These are phyloP conservation scores for Ganoderma meredithae DNA, from an alignment of 1,284 basidiomycete species.

Conservation along the genomic window DNA sequence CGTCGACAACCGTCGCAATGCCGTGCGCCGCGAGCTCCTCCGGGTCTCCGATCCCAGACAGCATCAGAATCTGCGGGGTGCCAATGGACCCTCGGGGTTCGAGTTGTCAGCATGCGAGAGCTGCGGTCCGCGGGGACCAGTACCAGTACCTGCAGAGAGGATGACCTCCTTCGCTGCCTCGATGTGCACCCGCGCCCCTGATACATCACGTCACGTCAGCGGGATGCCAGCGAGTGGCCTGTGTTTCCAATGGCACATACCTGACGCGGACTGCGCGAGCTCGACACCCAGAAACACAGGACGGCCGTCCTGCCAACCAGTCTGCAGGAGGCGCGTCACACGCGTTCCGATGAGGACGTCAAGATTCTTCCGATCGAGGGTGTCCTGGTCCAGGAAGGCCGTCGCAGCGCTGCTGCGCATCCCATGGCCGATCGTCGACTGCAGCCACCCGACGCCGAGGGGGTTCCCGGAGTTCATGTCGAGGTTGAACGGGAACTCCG, in stretches of 20 bases:
- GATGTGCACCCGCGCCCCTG: slow-evolving; percentile 24
- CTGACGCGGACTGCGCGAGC: not conserved
- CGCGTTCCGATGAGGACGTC: slow-evolving; percentile 49
- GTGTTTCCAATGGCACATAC: not conserved
- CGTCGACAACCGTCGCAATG: slow-evolving; percentile 41
- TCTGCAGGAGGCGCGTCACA: slow-evolving; percentile 46
- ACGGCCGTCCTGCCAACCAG: slow-evolving; percentile 20
- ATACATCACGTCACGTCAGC: not conserved
- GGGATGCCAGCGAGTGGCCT: not conserved
- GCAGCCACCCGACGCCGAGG: slow-evolving; percentile 44
- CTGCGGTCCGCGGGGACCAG: not conserved
- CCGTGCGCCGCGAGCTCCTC: slow-evolving; percentile 30
- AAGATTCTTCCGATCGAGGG: slow-evolving; percentile 45
- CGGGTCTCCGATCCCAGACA: slow-evolving; percentile 35
- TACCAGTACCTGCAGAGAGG: slow-evolving; percentile 21
- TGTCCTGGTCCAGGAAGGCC: slow-evolving; percentile 38
- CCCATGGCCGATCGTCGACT: slow-evolving; percentile 25
- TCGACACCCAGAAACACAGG: not conserved
- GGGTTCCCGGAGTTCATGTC: slow-evolving; percentile 47
- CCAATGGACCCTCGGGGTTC: slow-evolving; percentile 12
- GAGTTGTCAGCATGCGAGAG: not conserved
- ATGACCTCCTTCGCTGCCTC: slow-evolving; percentile 36
- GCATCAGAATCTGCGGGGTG: slow-evolving; percentile 43
- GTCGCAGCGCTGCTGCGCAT: slow-evolving; percentile 41
- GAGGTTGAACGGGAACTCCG: slow-evolving; percentile 46